phyloP scores from a whole-genome alignment of 2,329 filamentous ascomycete species.

The Emergomyces orientalis region DNA sequence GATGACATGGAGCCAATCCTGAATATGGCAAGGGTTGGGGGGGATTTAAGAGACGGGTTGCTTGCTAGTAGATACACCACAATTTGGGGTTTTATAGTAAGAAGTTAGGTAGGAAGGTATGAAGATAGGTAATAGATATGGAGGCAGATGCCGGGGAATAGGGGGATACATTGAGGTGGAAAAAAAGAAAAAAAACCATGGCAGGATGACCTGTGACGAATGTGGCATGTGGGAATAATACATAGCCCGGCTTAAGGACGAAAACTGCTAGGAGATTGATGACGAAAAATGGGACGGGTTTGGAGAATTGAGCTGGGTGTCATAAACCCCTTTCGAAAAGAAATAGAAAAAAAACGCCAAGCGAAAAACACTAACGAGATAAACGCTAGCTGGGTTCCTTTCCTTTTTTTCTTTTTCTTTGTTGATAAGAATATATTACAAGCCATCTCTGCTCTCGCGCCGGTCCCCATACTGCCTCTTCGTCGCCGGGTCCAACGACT shows the following conservation, averaged over 20 bases:
- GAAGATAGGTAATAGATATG: not conserved
- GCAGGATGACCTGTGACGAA: not conserved
- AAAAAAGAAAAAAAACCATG: not conserved
- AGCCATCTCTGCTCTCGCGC: constrained; percentile 3
- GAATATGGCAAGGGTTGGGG: not conserved
- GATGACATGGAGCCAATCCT: not conserved
- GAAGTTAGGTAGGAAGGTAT: not conserved
- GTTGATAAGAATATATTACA: not conserved
- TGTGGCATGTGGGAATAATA: not conserved
- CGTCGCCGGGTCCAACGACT: constrained; percentile 21
- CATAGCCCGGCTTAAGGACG: not conserved
- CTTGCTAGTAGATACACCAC: not conserved
- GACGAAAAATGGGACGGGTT: too few relatives aligned
- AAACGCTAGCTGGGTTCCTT: not conserved
- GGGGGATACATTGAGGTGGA: not conserved
- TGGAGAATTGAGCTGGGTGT: not conserved
- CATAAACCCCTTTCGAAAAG: not conserved
- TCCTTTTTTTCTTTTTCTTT: not conserved
- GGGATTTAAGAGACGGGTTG: too few relatives aligned
- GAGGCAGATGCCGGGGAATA: not conserved
- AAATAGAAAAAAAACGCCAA: constrained; percentile 10
- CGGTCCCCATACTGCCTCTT: constrained; percentile 22
- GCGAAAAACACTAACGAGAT: constrained; percentile 1
- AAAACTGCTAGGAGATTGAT: not conserved
- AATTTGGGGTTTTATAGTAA: not conserved